Evolutionary conservation across 192 early-diverging fungal species (phyloP), one percentile per base, ranked within the genome.

Genomic region (Obelidium mucronatum): DNA sequence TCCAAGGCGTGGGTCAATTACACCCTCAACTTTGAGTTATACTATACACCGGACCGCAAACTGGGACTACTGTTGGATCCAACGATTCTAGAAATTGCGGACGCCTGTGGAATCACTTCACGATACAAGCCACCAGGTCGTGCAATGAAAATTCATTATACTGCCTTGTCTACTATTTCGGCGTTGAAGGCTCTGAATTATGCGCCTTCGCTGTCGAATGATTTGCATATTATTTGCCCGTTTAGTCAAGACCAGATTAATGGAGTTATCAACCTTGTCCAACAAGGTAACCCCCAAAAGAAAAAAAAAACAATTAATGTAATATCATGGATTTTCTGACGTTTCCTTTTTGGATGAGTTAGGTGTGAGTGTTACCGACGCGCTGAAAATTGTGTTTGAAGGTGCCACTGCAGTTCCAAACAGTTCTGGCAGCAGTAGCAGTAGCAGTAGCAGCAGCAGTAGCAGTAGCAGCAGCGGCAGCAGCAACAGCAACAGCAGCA

Each of bases 41-140:
- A 37, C 31, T 81, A 77, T 62, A 67, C 40, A 3, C 67, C 59
- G 19, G 62, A 59, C 34, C 54, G 37, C 58, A 24, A 73, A 19
- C 17, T 72, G 1, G 74, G 69, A 11, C 17, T 81, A 6, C 26
- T 77, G n/a, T 56, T 59, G 36, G 79, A 81, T 52, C 79, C 79
- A 1, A 75, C 62, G 33, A 26, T 81, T 33, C 62, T 63, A 33
- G 67, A 77, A 44, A 39, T 81, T 28, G 62, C 76, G 8, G 73
- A 76, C 36, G 76, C 68, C 17, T 81, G 79, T 56, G 71, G 71
- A n/a, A 67, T 81, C 19, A 66, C 63, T 22, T 54, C 71, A 8
- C 36, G 48, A 19, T 73, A 64, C 44, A 64, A 19, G 56, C 37
- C 54, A 33, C 52, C 39, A 8, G 37, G 55, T 13, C 24, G 68